phyloP scores from a whole-genome alignment of 805 yeast species.

The Teunomyces stri region DNA sequence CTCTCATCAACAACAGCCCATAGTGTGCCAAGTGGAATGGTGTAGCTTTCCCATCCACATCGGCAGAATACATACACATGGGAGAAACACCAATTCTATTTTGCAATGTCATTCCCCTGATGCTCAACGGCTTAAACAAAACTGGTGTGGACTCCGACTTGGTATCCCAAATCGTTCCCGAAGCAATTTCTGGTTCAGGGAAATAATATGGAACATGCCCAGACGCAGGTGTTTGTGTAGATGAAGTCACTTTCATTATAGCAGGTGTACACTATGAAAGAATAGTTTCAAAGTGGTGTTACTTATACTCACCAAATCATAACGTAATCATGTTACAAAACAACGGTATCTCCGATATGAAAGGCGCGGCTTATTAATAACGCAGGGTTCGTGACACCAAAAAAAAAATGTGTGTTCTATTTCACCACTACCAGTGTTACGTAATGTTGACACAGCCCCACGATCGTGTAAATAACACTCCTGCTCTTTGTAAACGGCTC shows the following conservation, averaged over 20 bases:
- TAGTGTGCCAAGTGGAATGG: slow-evolving; percentile 51
- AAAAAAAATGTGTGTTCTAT: too few relatives aligned
- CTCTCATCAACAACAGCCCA: slow-evolving; percentile 45
- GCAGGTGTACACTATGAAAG: too few relatives aligned
- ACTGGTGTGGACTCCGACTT: slow-evolving; percentile 23
- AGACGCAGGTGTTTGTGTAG: neutral
- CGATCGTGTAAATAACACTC: too few relatives aligned
- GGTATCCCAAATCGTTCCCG: neutral
- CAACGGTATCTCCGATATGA: too few relatives aligned
- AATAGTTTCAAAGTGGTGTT: neutral
- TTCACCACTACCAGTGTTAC: too few relatives aligned
- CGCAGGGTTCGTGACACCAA: too few relatives aligned
- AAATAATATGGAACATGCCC: slow-evolving; percentile 3
- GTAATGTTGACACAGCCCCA: too few relatives aligned
- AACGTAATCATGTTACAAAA: neutral
- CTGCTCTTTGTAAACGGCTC: too few relatives aligned
- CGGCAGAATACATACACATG: slow-evolving; percentile 52
- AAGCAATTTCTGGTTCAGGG: slow-evolving; percentile 4
- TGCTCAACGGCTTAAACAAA: slow-evolving; percentile 43
- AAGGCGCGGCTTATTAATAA: too few relatives aligned
- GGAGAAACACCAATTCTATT: slow-evolving; percentile 59
- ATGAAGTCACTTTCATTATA: neutral
- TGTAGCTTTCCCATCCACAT: slow-evolving; percentile 37
- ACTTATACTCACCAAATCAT: neutral
- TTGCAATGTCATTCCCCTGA: slow-evolving; percentile 38